Evolutionary conservation across 2,329 filamentous ascomycete genomes (phyloP).

Genomic region (Aspergillus udagawae): DNA sequence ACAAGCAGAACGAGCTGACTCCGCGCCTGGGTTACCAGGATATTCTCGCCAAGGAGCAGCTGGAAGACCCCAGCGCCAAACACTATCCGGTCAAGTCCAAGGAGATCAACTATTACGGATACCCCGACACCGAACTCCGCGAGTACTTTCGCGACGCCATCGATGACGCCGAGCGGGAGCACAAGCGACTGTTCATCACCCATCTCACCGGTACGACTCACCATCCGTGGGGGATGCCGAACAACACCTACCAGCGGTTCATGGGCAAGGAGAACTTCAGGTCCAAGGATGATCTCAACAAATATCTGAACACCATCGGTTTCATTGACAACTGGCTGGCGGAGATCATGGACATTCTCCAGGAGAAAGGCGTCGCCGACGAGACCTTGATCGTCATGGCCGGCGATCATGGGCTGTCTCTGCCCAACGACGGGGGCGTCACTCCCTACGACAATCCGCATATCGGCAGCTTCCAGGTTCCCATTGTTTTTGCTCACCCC

Average conservation of each 20-base stretch:
- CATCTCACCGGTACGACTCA: conserved; percentile 34
- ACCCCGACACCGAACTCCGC: conserved; percentile 27
- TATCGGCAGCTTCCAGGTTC: conserved; percentile 31
- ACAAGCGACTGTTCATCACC: conserved; percentile 29
- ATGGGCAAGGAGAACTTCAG: conserved; percentile 9
- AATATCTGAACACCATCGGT: conserved; percentile 29
- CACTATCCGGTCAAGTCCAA: conserved; percentile 22
- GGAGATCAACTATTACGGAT: conserved; percentile 33
- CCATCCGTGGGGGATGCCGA: conserved; percentile 29
- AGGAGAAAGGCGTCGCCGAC: conserved; percentile 28
- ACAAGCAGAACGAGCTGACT: conserved; percentile 26
- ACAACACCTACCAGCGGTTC: conserved; percentile 22
- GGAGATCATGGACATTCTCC: conserved; percentile 26
- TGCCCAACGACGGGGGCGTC: conserved; percentile 33
- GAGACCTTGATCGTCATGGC: conserved; percentile 33
- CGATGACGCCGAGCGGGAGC: conserved; percentile 26
- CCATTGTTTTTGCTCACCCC: conserved; percentile 31
- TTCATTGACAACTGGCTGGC: conserved; percentile 31
- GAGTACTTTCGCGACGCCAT: conserved; percentile 33
- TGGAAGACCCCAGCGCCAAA: conserved; percentile 21
- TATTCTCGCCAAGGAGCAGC: conserved; percentile 24
- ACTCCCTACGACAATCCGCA: conserved; percentile 33
- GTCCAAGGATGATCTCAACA: conserved; percentile 22
- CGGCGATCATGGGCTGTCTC: conserved; percentile 33
- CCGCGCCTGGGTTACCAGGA: conserved; percentile 25